A percentile compares a stretch with the other conserved stretches of the same genome.
Evolutionary conservation across 106 monocot species (phyloP).

Genomic region (Phalaenopsis equestris): DNA sequence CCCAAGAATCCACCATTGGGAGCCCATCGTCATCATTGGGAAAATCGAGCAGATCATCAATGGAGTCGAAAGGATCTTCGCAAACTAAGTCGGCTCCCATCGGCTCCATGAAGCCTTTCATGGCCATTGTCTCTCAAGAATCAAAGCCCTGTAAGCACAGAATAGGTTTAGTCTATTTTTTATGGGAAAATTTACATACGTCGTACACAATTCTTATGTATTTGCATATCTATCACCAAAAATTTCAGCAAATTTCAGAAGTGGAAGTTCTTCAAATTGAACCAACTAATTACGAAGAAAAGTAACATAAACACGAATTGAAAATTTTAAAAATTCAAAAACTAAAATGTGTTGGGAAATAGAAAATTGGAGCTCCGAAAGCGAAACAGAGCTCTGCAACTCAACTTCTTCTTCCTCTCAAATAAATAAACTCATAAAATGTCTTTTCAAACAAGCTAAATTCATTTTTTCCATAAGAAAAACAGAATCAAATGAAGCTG

Average conservation of each 20-base stretch:
- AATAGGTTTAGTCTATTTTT: background rate
- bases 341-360: background rate
- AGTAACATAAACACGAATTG: too few relatives aligned
- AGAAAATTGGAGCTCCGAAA: background rate
- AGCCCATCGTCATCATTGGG: slow-evolving; percentile 27
- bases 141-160: background rate
- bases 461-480: too few relatives aligned
- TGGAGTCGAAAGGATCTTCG: slow-evolving; percentile 42
- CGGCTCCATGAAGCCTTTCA: slow-evolving; percentile 3
- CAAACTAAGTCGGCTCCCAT: slow-evolving; percentile 8
- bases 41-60: slow-evolving; percentile 52
- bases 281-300: background rate
- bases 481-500: background rate
- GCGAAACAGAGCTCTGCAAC: background rate
- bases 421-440: background rate
- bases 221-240: background rate
- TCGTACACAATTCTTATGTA: too few relatives aligned
- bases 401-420: background rate
- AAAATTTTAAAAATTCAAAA: too few relatives aligned
- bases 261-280: background rate
- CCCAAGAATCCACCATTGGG: slow-evolving; percentile 8
- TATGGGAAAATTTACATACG: too few relatives aligned
- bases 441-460: too few relatives aligned
- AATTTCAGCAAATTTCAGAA: background rate
- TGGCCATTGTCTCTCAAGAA: background rate